Conservation (phyloP, 768 basidiomycete species). For the Rhodocollybia butyracea region DNA sequence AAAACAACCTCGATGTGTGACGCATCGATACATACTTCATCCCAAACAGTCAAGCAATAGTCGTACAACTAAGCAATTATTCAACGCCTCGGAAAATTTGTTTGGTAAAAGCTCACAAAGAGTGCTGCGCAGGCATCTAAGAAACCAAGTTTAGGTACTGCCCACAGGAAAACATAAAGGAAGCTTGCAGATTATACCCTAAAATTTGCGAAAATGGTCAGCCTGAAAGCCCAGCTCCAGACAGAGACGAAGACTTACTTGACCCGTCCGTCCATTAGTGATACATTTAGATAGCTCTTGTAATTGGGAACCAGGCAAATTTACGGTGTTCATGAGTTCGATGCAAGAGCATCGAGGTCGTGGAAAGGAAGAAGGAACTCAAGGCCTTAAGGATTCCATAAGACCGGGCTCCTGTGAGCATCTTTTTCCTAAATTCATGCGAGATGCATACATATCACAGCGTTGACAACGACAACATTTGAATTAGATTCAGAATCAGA, state of each 20-base stretch:
- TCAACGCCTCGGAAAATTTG: not conserved
- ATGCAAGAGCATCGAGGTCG: not conserved
- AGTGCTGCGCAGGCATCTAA: slow-evolving; percentile 7
- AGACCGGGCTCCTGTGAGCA: too few relatives aligned
- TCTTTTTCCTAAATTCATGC: too few relatives aligned
- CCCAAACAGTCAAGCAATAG: slow-evolving; percentile 12
- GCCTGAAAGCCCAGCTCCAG: not conserved
- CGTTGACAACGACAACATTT: too few relatives aligned
- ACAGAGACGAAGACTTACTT: not conserved
- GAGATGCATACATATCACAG: too few relatives aligned
- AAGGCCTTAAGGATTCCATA: too few relatives aligned
- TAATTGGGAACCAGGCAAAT: slow-evolving; percentile 5
- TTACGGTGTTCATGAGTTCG: not conserved
- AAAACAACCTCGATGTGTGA: not conserved
- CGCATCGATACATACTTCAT: slow-evolving; percentile 8
- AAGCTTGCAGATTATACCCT: slow-evolving; percentile 4
- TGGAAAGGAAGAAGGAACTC: not conserved
- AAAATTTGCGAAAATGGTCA: not conserved
- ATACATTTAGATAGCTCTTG: slow-evolving; percentile 1
- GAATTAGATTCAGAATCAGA: too few relatives aligned
- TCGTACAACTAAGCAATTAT: slow-evolving; percentile 6
- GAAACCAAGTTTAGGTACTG: not conserved
- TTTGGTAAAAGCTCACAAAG: slow-evolving; percentile 4
- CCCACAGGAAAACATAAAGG: not conserved
- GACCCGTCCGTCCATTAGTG: slow-evolving; percentile 1